Base-by-base conservation (phyloP, 169 alveolate species). In the Cryptosporidium parvum region DNA sequence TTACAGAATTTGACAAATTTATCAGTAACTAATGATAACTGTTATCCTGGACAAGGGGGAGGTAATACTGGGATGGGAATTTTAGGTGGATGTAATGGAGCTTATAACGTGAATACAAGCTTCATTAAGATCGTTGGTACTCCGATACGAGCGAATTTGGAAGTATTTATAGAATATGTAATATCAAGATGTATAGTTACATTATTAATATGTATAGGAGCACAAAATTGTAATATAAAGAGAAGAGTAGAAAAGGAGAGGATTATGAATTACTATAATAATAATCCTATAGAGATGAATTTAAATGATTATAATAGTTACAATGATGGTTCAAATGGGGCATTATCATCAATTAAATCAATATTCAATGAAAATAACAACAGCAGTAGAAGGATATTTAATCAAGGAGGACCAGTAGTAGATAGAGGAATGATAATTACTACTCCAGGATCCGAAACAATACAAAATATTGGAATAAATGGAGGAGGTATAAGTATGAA, bases 161-260 rank as follows among this genome's bases (percentile, higher is more conserved):
- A 80, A 4, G 61, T 48, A 14, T 80, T 80, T 80, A 59, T 80
- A n/a, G 89, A 80, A 21, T 80, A 80, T 62, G 39, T 42, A 1
- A 21, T 80, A 12, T 7, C 89, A 2, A 80, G 89, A 42, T 80
- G 89, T 5, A 44, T 67, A 16, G 42, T 65, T 12, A 80, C 89
- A 0, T 44, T 80, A 31, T 18, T 80, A 16, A 80, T 80, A 29
- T 37, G 89, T 42, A 59, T 80, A 7, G 89, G 89, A 1, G 37
- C 42, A 7, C 89, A 80, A 26, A 21, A 48, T 18, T 48, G 4
- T n/a, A 80, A 35, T 21, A 44, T 16, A 7, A 23, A 70, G 65
- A 70, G 39, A 5, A 56, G 67, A n/a, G n/a, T 56, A 10, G 67
- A 56, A 6, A 56, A 26, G 8, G 67, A 21, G 12, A 56, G 37